These are phyloP conservation scores for Inonotus hispidus DNA, from an alignment of 1,284 basidiomycete species.

Conservation along the genomic window DNA sequence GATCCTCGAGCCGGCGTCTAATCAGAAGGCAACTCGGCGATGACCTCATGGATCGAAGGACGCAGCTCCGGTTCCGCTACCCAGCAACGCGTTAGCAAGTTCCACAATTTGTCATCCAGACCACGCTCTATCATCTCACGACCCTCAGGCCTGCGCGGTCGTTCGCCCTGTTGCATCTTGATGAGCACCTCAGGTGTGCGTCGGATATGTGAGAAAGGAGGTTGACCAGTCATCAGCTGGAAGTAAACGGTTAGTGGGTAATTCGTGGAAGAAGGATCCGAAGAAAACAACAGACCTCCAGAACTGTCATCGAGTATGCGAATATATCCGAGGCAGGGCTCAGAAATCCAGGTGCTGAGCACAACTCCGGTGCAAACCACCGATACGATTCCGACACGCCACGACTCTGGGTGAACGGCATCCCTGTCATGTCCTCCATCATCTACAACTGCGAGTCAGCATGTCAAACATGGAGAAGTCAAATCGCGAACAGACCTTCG, in stretches of 20 bases:
- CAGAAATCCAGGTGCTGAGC: conserved; percentile 41
- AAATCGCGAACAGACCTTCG: conserved; percentile 11
- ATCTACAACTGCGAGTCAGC: conserved; percentile 30
- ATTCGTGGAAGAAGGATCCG: not conserved
- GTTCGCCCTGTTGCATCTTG: conserved; percentile 35
- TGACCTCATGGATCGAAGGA: conserved; percentile 38
- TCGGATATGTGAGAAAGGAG: conserved; percentile 42
- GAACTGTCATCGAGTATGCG: conserved; percentile 48
- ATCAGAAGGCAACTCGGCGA: conserved; percentile 20
- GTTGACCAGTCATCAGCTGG: conserved; percentile 45
- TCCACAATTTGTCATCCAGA: conserved; percentile 43
- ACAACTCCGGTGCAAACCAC: conserved; percentile 56
- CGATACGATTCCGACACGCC: conserved; percentile 42
- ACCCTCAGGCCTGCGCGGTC: conserved; percentile 38
- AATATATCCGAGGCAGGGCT: conserved; percentile 48
- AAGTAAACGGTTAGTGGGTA: not conserved
- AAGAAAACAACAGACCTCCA: conserved; percentile 36
- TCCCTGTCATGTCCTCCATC: conserved; percentile 49
- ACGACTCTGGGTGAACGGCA: conserved; percentile 48
- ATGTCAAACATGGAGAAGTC: not conserved
- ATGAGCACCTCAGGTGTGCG: conserved; percentile 47
- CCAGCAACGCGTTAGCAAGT: conserved; percentile 42
- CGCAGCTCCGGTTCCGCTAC: conserved; percentile 28
- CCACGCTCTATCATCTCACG: conserved; percentile 35
- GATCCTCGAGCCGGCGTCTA: conserved; percentile 20